Evolutionary conservation across 148 eudicot species (phyloP), one percentile per base, ranked within the genome.

Genomic region (Chenopodium quinoa): DNA sequence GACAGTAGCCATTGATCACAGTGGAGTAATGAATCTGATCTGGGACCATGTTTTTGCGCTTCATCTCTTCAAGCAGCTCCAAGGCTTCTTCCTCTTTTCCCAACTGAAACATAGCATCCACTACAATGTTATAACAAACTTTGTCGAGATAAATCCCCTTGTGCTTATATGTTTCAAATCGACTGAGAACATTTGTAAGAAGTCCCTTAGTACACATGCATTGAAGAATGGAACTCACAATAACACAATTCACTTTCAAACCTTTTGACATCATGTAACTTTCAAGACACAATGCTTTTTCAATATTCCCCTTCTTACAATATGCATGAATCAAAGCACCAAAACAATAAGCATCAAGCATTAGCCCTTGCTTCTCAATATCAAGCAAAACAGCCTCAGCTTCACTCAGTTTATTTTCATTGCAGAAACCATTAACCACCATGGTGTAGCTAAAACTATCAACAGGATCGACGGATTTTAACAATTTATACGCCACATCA

Each of bases 21-120:
- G 95, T 93, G 27, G 97, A 91, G 83, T 89, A 93, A 81, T 91
- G 89, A 79, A 85, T 79, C 62, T 84, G 82, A 88, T 93, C 97
- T 29, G 87, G 89, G 44, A 69, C 73, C 81, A 93, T 47, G 75
- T 82, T 85, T 77, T 77, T 83, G 64, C 60, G 44, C 76, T 85
- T 86, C 94, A 91, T 93, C 88, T 86, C 92, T 79, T 88, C 86
- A 74, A 93, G 70, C 79, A 93, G 70, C 79, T 68, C 67, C 44
- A 79, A 60, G 12, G 93, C 97, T 86, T 92, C 91, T 75, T 89
- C 89, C 66, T 86, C 48, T 76, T 79, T 82, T 23, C 95, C 93
- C 70, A 81, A 48, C 85, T 89, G 86, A 82, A 92, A 89, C 65
- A 89, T 73, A 79, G 90, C 92, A 86, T 82, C 85, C 72, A 92